Evolutionary conservation across 2,329 filamentous ascomycete species (phyloP).

Genomic region (Colletotrichum lindemuthianum): DNA sequence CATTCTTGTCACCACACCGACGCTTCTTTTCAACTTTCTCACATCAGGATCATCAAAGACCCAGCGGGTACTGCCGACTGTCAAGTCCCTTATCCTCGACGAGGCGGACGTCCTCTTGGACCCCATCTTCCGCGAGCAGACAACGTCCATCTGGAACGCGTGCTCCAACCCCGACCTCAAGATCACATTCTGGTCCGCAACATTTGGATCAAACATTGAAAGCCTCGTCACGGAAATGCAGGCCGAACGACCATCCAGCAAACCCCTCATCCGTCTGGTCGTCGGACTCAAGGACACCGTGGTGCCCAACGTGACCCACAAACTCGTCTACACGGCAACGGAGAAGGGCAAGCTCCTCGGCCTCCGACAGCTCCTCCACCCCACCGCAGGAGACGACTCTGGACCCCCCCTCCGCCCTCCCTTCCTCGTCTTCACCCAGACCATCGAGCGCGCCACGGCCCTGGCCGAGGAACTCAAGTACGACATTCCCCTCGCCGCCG

Average conservation of each 20-base stretch:
- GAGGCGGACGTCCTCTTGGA: slow-evolving; percentile 96
- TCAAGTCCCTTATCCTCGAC: slow-evolving; percentile 83
- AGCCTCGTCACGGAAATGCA: slow-evolving; percentile 77
- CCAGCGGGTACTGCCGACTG: slow-evolving; percentile 67
- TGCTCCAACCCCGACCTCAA: slow-evolving; percentile 77
- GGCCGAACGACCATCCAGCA: slow-evolving; percentile 52
- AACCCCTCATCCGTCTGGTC: slow-evolving; percentile 80
- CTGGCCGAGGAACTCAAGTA: slow-evolving; percentile 91
- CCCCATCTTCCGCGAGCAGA: slow-evolving; percentile 89
- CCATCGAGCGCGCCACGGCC: slow-evolving; percentile 88
- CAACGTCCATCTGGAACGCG: slow-evolving; percentile 82
- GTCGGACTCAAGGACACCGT: slow-evolving; percentile 97
- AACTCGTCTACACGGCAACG: slow-evolving; percentile 88
- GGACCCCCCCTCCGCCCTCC: slow-evolving; percentile 79
- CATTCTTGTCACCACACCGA: slow-evolving; percentile 82
- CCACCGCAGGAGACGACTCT: slow-evolving; percentile 66
- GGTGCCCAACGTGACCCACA: slow-evolving; percentile 90
- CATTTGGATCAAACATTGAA: slow-evolving; percentile 95
- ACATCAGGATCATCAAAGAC: slow-evolving; percentile 53
- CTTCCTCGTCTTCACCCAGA: slow-evolving; percentile 96
- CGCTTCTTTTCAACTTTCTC: slow-evolving; percentile 77
- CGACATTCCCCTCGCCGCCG: slow-evolving; percentile 90
- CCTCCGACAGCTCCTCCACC: slow-evolving; percentile 87
- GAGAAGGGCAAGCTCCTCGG: slow-evolving; percentile 94
- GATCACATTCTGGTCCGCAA: slow-evolving; percentile 92